Percentiles rank a stretch among this genome's conserved stretches.
Conservation (phyloP, 2,329 filamentous ascomycete genomes). For the Diaporthe citriasiana region DNA sequence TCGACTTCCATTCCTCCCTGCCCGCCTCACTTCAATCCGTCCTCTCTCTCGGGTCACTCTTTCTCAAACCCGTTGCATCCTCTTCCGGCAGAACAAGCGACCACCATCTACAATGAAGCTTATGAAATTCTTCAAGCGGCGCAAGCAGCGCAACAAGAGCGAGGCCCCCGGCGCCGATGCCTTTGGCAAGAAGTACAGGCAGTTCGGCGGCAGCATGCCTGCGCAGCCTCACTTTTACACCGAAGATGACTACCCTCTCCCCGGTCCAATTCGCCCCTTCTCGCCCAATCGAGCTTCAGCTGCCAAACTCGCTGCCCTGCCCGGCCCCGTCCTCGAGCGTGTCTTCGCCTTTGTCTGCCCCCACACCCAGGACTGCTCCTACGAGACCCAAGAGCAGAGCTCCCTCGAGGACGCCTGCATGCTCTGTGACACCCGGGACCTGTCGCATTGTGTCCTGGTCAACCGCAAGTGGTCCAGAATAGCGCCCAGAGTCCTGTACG, state of each 20-base stretch:
- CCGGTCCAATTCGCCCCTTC: conserved; percentile 46
- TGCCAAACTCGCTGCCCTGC: conserved; percentile 67
- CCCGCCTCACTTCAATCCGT: not conserved
- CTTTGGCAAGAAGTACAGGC: conserved; percentile 45
- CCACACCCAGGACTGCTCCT: conserved; percentile 81
- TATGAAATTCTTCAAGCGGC: conserved; percentile 50
- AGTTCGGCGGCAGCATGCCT: conserved; percentile 45
- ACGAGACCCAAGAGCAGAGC: conserved; percentile 86
- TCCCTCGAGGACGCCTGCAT: conserved; percentile 86
- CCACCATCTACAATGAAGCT: conserved; percentile 37
- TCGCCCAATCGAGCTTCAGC: conserved; percentile 59
- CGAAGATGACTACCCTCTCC: conserved; percentile 31
- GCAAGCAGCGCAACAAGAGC: conserved; percentile 51
- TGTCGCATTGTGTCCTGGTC: conserved; percentile 83
- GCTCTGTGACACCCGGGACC: conserved; percentile 92
- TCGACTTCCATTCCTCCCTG: conserved; percentile 5
- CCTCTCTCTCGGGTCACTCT: not conserved
- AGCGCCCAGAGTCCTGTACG: conserved; percentile 73
- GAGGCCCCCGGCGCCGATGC: conserved; percentile 39
- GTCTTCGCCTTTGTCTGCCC: conserved; percentile 90
- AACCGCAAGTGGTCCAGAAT: conserved; percentile 78
- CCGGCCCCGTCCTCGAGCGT: conserved; percentile 76
- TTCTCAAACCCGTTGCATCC: not conserved
- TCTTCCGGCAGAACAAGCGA: conserved; percentile 5
- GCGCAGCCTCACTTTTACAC: conserved; percentile 37